Evolutionary conservation across 2,329 filamentous ascomycete species (phyloP), one percentile per base, ranked within the genome.

Genomic region (Cladosporium cucumerinum): DNA sequence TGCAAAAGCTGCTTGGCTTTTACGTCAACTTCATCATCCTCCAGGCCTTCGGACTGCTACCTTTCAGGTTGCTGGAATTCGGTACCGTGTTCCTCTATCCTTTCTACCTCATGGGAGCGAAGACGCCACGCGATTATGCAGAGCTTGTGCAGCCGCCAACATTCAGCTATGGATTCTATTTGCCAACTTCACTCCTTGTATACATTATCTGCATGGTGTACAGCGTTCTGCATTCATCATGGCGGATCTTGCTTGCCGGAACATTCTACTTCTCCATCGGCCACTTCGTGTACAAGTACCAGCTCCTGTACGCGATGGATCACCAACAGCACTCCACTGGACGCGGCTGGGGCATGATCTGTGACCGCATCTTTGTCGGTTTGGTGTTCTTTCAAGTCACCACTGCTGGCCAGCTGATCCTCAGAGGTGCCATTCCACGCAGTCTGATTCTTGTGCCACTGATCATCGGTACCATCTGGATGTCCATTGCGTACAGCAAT

Each of bases 161-260:
- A 11, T 99, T 99, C 79, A 94, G 91, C 76, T 99, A 99, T 72
- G 95, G 95, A 25, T 97, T 97, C 78, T 98, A 93, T 72, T 85
- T 99, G 7, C 95, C 95, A 0, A 96, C 95, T 25, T 92, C 94
- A 0, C 86, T 99, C 64, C 85, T 99, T 12, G 88, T 98, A 18
- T 94, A 97, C 78, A 96, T 98, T 73, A 90, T 99, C 32, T 98
- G 95, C 73, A 85, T 97, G 48, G 93, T 98, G 7, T 99, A 99
- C 82, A 96, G 92, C 73, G 89, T 97, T 21, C 83, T 98, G 14
- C 87, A 87, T 0, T 85, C 85, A 57, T 95, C 93, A 0, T 96
- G 89, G 80, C 83, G 90, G 61, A 90, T 98, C 14, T 85, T 97
- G 18, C 82, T 93, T 11, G 88, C 94, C 57, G 95, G 95, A 21